phyloP scores from a whole-genome alignment of 805 yeast genomes.

The Komagataella ulmi region DNA sequence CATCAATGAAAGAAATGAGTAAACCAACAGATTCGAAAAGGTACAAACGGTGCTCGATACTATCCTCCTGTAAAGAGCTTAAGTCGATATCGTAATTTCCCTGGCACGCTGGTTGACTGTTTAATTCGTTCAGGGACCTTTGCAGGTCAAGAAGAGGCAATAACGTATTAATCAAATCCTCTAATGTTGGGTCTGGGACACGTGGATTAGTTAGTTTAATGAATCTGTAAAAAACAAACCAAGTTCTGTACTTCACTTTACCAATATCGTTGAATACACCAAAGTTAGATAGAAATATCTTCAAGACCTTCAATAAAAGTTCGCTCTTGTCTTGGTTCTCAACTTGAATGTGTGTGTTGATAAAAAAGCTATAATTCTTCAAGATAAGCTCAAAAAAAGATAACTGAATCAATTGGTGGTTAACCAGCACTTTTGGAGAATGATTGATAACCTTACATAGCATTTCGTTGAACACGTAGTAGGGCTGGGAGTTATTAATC shows the following conservation, averaged over 20 bases:
- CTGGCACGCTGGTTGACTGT: conserved; percentile 2
- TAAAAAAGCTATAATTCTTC: conserved; percentile 59
- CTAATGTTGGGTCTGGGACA: conserved; percentile 34
- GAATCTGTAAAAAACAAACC: conserved; percentile 83
- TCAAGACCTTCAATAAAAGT: conserved; percentile 49
- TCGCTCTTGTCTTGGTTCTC: conserved; percentile 28
- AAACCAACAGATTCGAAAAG: conserved; percentile 81
- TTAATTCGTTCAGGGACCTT: conserved; percentile 10
- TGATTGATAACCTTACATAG: conserved; percentile 30
- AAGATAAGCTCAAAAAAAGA: conserved; percentile 76
- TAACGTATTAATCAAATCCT: conserved; percentile 44
- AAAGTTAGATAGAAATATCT: conserved; percentile 64
- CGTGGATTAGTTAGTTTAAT: conserved; percentile 64
- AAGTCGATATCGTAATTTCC: conserved; percentile 16
- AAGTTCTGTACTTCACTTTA: conserved; percentile 71
- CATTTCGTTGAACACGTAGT: conserved; percentile 45
- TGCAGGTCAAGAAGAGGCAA: conserved; percentile 55
- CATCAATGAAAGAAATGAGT: conserved; percentile 38
- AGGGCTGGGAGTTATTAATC: conserved; percentile 54
- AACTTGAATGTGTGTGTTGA: conserved; percentile 24
- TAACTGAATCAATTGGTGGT: conserved; percentile 75
- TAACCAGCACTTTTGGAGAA: conserved; percentile 26
- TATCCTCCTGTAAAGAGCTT: conserved; percentile 33
- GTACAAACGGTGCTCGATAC: conserved; percentile 68
- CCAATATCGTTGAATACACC: conserved; percentile 70